Evolutionary conservation across 1,284 basidiomycete genomes (phyloP), one percentile per base, ranked within the genome.

Genomic region (Coriolopsis trogii): DNA sequence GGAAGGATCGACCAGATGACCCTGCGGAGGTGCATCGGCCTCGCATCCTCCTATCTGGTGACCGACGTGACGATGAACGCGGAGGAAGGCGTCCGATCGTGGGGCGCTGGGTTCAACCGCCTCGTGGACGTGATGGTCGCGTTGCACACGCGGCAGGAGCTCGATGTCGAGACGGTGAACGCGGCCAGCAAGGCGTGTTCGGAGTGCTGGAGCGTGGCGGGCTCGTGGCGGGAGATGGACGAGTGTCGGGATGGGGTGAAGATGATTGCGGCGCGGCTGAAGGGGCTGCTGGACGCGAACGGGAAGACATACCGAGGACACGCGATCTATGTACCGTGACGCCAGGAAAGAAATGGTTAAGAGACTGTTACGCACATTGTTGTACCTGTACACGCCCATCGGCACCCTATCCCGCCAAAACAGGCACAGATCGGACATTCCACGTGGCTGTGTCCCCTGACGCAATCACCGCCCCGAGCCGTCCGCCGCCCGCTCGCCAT

Each of bases 171-270:
- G 56, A 91, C 89, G 3, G 69, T 91, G 37, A 84, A 82, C 62
- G 80, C 76, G 34, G 87, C 86, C 3, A 85, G 85, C 51, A 83
- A 80, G 61, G 87, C 89, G 6, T 91, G 89, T 64, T 89, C 88
- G 3, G 89, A 91, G 66, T 90, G 89, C 67, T 91, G 89, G 89
- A 82, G 76, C 15, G 80, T 83, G 4, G 80, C 84, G 0, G 81
- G 80, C 0, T 79, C 80, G 15, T 91, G 85, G 84, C 73, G 78
- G 26, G 84, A 82, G 16, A 68, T 90, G 55, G 80, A 82, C 38
- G 79, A 80, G 23, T 81, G 80, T 59, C 74, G 80, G 52, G 80
- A 81, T 12, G 76, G 76, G 5, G 80, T 91, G 21, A 75, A 78
- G 43, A 78, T 73, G 37, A 77, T 84, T 28, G 88, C 84, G 13